A percentile compares a stretch with the other conserved stretches of the same genome.
These are phyloP conservation scores for Termitomyces sp. DNA, from an alignment of 1,284 basidiomycete genomes.

Conservation along the genomic window DNA sequence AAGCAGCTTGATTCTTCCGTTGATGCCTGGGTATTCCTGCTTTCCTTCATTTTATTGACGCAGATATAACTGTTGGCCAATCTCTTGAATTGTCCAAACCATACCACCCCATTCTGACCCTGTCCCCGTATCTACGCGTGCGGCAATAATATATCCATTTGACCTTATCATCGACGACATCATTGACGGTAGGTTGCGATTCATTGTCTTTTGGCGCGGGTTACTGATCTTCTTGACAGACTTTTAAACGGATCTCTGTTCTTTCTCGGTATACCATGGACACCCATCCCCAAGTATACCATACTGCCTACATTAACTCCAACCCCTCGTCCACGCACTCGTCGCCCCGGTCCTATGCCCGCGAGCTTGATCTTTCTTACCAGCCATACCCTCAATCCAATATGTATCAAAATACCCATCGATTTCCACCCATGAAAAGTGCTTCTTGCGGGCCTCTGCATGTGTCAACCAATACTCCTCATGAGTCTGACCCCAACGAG, in stretches of 20 bases:
- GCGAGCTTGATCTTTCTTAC: conserved; percentile 24
- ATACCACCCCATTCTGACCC: background rate
- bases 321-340: conserved; percentile 32
- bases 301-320: conserved; percentile 21
- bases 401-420: conserved; percentile 10
- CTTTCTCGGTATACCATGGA: conserved; percentile 8
- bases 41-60: conserved; percentile 6
- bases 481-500: conserved; percentile 36
- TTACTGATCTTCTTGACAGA: background rate
- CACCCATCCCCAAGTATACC: conserved; percentile 11
- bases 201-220: background rate
- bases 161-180: background rate
- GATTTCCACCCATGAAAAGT: conserved; percentile 11
- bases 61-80: conserved; percentile 4
- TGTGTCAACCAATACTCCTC: conserved; percentile 28
- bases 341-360: conserved; percentile 29
- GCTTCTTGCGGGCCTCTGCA: conserved; percentile 24
- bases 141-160: no score
- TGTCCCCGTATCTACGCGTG: background rate
- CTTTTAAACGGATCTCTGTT: background rate
- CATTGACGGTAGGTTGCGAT: background rate
- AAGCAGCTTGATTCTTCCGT: conserved; percentile 1
- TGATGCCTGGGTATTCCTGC: conserved; percentile 11
- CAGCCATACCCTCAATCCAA: conserved; percentile 13
- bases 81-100: background rate